Conservation (phyloP, 2,329 filamentous ascomycete genomes). For the Didymella pomorum region DNA sequence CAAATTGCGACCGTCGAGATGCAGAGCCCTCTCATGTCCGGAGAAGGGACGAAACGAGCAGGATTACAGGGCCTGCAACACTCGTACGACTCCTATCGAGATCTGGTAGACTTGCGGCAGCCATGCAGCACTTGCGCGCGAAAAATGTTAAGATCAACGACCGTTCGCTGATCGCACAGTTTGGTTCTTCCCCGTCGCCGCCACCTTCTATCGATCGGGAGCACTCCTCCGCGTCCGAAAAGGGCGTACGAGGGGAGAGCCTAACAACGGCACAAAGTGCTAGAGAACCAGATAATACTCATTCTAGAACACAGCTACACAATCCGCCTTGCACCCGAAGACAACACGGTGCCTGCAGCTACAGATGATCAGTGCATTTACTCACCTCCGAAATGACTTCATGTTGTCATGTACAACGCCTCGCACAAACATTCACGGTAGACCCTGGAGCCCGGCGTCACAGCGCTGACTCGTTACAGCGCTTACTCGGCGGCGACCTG, state of each 20-base stretch:
- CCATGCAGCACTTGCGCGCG: neutral
- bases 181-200: neutral
- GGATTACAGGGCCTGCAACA: neutral
- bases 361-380: too few species aligned
- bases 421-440: neutral
- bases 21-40: constrained; percentile 10
- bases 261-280: neutral
- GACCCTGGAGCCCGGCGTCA: constrained; percentile 3
- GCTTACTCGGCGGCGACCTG: neutral
- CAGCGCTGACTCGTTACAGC: neutral
- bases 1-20: constrained; percentile 13
- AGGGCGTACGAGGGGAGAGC: neutral
- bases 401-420: constrained; percentile 1
- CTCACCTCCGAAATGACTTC: constrained; percentile 3
- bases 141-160: constrained; percentile 6
- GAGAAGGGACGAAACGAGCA: neutral
- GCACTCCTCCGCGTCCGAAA: neutral
- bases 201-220: constrained; percentile 2
- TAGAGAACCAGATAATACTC: neutral
- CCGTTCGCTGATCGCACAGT: constrained; percentile 10
- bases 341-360: neutral
- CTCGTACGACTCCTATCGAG: constrained; percentile 11
- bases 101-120: constrained; percentile 4
- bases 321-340: neutral
- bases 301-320: constrained; percentile 1